These are phyloP conservation scores for Endogone sp. DNA, from an alignment of 192 early-diverging fungal genomes.

Conservation along the genomic window DNA sequence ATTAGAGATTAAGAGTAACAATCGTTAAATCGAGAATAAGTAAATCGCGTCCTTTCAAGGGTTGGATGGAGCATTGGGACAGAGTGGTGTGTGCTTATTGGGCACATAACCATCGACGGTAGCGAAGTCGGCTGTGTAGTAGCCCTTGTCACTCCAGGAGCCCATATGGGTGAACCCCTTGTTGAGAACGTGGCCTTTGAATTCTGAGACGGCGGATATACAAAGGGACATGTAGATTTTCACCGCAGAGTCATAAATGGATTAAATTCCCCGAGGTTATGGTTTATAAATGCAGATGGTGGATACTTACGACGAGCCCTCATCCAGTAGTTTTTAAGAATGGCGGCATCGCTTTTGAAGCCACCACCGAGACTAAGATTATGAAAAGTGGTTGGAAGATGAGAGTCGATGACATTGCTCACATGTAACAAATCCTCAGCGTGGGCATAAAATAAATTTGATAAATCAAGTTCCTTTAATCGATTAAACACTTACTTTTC, in stretches of 20 bases:
- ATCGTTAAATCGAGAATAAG: too few species aligned
- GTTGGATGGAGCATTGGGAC: background rate
- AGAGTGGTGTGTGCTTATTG: background rate
- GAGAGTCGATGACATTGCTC: background rate
- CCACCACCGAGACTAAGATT: background rate
- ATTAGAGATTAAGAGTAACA: too few species aligned
- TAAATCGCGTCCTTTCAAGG: background rate
- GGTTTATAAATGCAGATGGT: too few species aligned
- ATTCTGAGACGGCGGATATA: background rate
- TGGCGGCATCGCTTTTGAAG: background rate
- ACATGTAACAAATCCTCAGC: too few species aligned
- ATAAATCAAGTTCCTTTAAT: background rate
- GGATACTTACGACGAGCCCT: background rate
- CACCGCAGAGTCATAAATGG: background rate
- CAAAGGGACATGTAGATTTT: background rate
- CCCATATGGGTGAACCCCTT: background rate
- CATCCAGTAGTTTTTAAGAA: background rate
- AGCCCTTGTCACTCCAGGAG: background rate
- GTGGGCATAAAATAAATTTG: too few species aligned
- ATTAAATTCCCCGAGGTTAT: too few species aligned
- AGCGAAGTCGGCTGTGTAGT: background rate
- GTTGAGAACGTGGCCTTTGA: background rate
- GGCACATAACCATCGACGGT: background rate
- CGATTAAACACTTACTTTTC: background rate
- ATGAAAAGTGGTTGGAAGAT: background rate